These are phyloP conservation scores for Vachellia pachyceras DNA, from an alignment of 306 rosid genomes.

Conservation along the genomic window DNA sequence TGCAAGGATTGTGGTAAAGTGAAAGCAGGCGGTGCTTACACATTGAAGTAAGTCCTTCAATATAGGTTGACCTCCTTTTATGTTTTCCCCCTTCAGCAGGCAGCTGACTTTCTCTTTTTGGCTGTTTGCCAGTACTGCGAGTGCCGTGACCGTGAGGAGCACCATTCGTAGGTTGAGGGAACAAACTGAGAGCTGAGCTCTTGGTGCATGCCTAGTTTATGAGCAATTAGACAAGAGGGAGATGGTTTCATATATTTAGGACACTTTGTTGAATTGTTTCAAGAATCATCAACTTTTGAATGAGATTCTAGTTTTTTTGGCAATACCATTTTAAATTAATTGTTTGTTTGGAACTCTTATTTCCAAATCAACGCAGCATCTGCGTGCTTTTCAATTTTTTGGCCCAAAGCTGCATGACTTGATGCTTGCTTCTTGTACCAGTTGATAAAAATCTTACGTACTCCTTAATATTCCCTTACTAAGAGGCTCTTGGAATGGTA, in stretches of 20 bases:
- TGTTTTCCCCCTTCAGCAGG: not conserved
- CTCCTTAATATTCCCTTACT: no score
- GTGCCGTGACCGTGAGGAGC: not conserved
- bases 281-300: slow-evolving; percentile 5
- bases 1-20: slow-evolving; percentile 91
- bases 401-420: no score
- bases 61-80: not conserved
- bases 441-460: no score
- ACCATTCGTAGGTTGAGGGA: not conserved
- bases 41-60: slow-evolving; percentile 53
- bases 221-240: slow-evolving; percentile 5
- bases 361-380: not conserved
- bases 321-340: not conserved
- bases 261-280: slow-evolving; percentile 21
- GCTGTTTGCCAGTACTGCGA: slow-evolving; percentile 59
- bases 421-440: no score
- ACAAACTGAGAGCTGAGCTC: slow-evolving; percentile 38
- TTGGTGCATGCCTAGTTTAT: slow-evolving; percentile 17
- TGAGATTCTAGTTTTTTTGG: not conserved
- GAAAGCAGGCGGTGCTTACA: slow-evolving; percentile 87
- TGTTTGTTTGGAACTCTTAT: slow-evolving; percentile 4
- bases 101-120: slow-evolving; percentile 18
- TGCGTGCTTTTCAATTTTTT: not conserved
- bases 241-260: slow-evolving; percentile 2
- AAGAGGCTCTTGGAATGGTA: no score